These are phyloP conservation scores for Tetrahymena malaccensis DNA, from an alignment of 73 alveolate genomes.

Conservation along the genomic window DNA sequence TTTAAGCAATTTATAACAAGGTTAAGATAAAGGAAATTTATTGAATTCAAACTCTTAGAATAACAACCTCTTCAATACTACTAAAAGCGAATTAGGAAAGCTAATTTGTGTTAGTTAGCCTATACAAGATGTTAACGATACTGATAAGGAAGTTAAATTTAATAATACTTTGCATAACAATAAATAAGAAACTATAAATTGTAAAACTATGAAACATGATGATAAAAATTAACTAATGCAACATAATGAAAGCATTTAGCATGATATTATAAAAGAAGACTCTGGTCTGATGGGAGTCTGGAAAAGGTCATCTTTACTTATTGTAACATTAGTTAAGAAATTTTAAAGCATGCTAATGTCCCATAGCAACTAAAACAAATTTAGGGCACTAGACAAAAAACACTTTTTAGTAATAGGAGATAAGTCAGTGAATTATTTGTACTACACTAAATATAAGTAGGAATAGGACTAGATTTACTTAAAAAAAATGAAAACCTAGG, in stretches of 20 bases:
- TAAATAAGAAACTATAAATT: neutral
- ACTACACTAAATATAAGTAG: neutral
- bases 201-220: neutral
- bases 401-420: neutral
- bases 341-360: neutral
- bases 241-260: neutral
- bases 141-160: neutral
- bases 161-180: neutral
- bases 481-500: neutral
- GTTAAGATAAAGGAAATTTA: neutral
- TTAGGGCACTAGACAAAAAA: neutral
- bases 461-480: neutral
- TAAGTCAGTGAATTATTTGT: neutral
- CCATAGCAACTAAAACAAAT: neutral
- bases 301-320: neutral
- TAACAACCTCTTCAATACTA: neutral
- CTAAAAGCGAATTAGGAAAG: neutral
- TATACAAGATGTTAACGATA: neutral
- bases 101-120: neutral
- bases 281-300: neutral
- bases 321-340: neutral
- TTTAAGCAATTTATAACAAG: neutral
- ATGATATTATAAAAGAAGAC: neutral
- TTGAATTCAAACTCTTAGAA: neutral
- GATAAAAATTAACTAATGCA: neutral